Evolutionary conservation across 1,284 basidiomycete genomes (phyloP).

Genomic region (Laetiporus sulphureus): DNA sequence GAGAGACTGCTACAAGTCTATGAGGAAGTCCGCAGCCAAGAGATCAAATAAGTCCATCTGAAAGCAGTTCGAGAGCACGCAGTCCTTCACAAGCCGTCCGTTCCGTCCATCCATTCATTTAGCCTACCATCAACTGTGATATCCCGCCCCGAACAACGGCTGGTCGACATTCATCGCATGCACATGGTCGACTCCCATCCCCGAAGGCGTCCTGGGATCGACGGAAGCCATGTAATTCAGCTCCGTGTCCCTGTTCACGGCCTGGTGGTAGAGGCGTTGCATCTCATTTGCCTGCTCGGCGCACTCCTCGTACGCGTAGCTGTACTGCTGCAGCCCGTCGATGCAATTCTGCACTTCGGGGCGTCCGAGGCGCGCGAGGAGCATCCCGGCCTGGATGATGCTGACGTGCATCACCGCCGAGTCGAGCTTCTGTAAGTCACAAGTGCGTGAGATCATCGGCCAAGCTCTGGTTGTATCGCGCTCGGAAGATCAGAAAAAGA

Average conservation of each 20-base stretch:
- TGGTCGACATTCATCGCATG: constrained; percentile 17
- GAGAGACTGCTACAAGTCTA: background rate
- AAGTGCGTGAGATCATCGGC: constrained; percentile 2
- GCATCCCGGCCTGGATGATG: constrained; percentile 74
- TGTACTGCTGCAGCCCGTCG: constrained; percentile 82
- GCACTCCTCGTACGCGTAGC: constrained; percentile 79
- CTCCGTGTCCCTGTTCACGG: constrained; percentile 41
- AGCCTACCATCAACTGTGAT: constrained; percentile 5
- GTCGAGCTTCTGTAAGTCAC: constrained; percentile 66
- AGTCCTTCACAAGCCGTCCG: background rate
- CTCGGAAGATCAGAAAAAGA: background rate
- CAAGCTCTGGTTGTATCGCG: no score
- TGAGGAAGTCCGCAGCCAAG: background rate
- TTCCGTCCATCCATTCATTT: background rate
- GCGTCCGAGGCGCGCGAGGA: constrained; percentile 77
- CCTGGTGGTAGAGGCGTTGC: constrained; percentile 43
- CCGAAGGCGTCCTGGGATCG: constrained; percentile 10
- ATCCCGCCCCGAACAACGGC: constrained; percentile 11
- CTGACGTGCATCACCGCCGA: constrained; percentile 82
- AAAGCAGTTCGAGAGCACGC: constrained; percentile 1
- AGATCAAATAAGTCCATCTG: constrained; percentile 4
- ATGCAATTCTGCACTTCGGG: constrained; percentile 81
- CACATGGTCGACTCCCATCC: constrained; percentile 1
- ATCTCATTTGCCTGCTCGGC: constrained; percentile 73
- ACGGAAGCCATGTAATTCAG: constrained; percentile 49